Conservation (phyloP, 192 early-diverging fungal genomes). For the Thamnidium elegans region DNA sequence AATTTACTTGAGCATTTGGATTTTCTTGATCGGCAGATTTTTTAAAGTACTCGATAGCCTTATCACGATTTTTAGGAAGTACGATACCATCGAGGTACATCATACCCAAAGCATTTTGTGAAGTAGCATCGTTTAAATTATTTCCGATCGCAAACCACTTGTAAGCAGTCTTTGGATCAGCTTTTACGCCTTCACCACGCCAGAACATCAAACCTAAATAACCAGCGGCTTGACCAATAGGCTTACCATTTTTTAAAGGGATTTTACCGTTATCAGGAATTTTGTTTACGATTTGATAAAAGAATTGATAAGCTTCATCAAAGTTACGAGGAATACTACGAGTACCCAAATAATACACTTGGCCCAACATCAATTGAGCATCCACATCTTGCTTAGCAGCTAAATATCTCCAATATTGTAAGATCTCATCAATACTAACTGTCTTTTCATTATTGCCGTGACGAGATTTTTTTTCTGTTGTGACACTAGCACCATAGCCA, state of each 20-base stretch:
- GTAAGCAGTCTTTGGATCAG: conserved; percentile 59
- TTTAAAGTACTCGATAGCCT: conserved; percentile 64
- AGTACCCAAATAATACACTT: conserved; percentile 76
- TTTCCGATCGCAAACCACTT: conserved; percentile 78
- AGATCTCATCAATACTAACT: conserved; percentile 66
- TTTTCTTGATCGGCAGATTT: conserved; percentile 67
- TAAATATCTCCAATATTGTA: conserved; percentile 68
- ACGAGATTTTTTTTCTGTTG: conserved; percentile 18
- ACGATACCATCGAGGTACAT: conserved; percentile 74
- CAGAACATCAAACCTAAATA: conserved; percentile 84
- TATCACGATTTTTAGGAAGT: conserved; percentile 47
- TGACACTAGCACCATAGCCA: conserved; percentile 74
- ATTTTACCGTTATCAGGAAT: conserved; percentile 10
- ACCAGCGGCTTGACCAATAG: conserved; percentile 71
- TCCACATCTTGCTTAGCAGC: conserved; percentile 56
- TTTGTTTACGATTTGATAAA: conserved; percentile 49
- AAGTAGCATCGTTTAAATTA: conserved; percentile 54
- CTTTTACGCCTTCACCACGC: conserved; percentile 82
- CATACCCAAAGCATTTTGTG: conserved; percentile 76
- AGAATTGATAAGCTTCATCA: conserved; percentile 57
- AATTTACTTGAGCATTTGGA: conserved; percentile 76
- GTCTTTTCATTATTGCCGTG: conserved; percentile 28
- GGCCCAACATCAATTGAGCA: conserved; percentile 72
- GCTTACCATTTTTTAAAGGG: conserved; percentile 12
- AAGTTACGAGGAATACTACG: conserved; percentile 54